Conservation (phyloP, 2,329 filamentous ascomycete genomes). For the Hypomyces rosellus region DNA sequence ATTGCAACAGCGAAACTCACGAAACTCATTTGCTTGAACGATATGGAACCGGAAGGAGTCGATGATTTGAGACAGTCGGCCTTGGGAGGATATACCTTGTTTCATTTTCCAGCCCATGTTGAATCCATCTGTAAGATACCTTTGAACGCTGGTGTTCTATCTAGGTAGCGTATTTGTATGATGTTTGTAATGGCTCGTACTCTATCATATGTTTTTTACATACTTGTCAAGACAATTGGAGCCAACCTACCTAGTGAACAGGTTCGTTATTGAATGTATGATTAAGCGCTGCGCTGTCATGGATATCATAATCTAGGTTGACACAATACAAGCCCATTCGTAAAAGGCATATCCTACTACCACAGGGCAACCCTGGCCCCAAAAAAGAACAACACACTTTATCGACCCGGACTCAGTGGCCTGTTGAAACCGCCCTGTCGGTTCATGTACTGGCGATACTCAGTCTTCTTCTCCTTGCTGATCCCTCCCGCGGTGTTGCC, state of each 20-base stretch:
- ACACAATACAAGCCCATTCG: not conserved
- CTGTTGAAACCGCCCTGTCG: conserved; percentile 75
- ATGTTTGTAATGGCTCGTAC: too few relatives aligned
- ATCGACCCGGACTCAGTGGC: conserved; percentile 57
- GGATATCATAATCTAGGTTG: conserved; percentile 5
- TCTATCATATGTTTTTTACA: too few relatives aligned
- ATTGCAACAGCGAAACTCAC: conserved; percentile 14
- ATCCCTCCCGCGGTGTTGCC: conserved; percentile 82
- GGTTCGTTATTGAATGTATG: not conserved
- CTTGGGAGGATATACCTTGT: too few relatives aligned
- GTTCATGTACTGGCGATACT: conserved; percentile 98
- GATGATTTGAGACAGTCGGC: not conserved
- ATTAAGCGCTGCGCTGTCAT: conserved; percentile 4
- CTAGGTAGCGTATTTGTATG: not conserved
- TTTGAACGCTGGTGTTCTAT: not conserved
- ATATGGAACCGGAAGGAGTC: not conserved
- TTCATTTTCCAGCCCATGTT: not conserved
- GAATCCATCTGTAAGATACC: not conserved
- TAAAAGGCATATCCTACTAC: not conserved
- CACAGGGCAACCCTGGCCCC: not conserved
- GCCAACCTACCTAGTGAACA: not conserved
- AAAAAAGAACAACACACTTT: conserved; percentile 1
- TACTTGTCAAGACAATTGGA: not conserved
- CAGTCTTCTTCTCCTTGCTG: conserved; percentile 85
- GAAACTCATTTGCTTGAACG: not conserved